phyloP scores from a whole-genome alignment of 345 rosid species.

The Eucalyptus guilfoylei region DNA sequence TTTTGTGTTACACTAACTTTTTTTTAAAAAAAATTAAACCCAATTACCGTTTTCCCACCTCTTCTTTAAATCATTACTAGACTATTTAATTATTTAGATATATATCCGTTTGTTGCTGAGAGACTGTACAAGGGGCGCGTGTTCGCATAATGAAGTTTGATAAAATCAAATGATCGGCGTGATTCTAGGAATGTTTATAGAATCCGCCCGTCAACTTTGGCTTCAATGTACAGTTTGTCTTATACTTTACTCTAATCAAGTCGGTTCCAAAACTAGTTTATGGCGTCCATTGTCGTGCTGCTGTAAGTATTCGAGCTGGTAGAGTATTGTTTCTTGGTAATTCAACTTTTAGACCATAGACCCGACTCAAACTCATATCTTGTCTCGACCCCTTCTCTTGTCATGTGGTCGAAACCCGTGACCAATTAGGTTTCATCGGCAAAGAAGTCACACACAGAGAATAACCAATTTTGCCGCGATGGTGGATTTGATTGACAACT shows the following conservation, averaged over 20 bases:
- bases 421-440: background rate
- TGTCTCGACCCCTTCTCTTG: background rate
- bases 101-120: background rate
- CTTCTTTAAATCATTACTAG: background rate
- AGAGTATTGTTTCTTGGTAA: background rate
- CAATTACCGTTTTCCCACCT: background rate
- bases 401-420: rapidly evolving
- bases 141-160: background rate
- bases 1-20: background rate
- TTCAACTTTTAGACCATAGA: background rate
- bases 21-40: background rate
- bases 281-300: background rate
- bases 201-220: background rate
- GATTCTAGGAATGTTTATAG: background rate
- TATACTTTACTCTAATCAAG: background rate
- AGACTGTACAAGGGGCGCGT: background rate
- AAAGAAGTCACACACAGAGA: background rate
- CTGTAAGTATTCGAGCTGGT: background rate
- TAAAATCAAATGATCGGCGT: too few species aligned
- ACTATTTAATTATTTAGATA: too few species aligned
- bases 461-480: background rate
- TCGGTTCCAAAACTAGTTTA: background rate
- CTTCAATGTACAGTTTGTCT: background rate
- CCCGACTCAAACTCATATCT: background rate
- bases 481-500: background rate